phyloP scores from a whole-genome alignment of 2,329 filamentous ascomycete genomes.

The Phaeosphaeriaceae sp. region DNA sequence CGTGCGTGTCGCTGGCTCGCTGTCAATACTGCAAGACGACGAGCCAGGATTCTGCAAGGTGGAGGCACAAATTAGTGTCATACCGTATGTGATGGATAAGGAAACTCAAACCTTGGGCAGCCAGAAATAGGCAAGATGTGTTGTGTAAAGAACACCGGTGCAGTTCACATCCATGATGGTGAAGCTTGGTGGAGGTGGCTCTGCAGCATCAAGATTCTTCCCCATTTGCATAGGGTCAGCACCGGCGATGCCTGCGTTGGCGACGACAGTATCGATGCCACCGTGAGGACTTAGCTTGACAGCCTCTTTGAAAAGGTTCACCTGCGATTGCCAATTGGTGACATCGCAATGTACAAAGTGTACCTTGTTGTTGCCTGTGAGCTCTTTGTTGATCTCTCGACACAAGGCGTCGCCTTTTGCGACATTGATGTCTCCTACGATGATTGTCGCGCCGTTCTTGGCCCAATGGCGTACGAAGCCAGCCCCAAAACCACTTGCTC shows the following conservation, averaged over 20 bases:
- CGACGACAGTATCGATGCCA: conserved; percentile 68
- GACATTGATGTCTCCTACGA: conserved; percentile 69
- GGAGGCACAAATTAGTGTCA: no score
- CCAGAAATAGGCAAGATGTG: conserved; percentile 68
- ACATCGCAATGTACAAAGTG: conserved; percentile 69
- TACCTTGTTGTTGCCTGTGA: conserved; percentile 52
- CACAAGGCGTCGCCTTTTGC: conserved; percentile 61
- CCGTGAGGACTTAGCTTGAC: conserved; percentile 60
- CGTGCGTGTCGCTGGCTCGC: conserved; percentile 32
- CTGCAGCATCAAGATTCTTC: conserved; percentile 51
- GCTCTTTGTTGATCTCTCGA: conserved; percentile 55
- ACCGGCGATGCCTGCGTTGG: conserved; percentile 69
- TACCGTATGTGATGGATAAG: no score
- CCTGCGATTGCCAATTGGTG: conserved; percentile 68
- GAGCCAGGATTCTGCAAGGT: conserved; percentile 52
- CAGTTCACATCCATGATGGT: conserved; percentile 67
- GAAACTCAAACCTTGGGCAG: conserved; percentile 46
- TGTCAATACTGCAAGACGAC: conserved; percentile 37
- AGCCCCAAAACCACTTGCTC: conserved; percentile 49
- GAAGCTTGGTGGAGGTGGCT: conserved; percentile 59
- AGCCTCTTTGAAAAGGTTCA: conserved; percentile 67
- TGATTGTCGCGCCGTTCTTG: conserved; percentile 58
- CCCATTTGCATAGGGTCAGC: conserved; percentile 56
- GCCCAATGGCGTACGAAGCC: conserved; percentile 49
- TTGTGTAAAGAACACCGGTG: conserved; percentile 68